These are phyloP conservation scores for Lepidium aucheri DNA, from an alignment of 345 rosid genomes.

Conservation along the genomic window DNA sequence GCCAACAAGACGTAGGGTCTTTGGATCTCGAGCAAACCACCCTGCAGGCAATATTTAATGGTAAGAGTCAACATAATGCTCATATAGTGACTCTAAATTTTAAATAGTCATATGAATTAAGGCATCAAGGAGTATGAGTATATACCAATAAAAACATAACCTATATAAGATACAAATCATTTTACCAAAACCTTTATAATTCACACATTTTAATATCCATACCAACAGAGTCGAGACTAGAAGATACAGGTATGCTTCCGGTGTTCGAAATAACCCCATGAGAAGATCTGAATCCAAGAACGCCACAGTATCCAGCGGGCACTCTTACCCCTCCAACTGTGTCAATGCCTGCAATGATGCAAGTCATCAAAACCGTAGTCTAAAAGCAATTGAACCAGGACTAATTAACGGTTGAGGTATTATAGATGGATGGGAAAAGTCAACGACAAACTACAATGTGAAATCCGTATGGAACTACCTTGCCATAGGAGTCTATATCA, in stretches of 20 bases:
- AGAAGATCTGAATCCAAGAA: constrained; percentile 80
- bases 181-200: background rate
- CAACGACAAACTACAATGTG: background rate
- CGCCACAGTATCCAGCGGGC: constrained; percentile 79
- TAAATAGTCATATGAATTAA: background rate
- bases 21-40: constrained; percentile 89
- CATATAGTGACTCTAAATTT: background rate
- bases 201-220: constrained; percentile 19
- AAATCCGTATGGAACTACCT: background rate
- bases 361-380: background rate
- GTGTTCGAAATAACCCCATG: constrained; percentile 54
- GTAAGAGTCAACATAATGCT: background rate
- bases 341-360: constrained; percentile 61
- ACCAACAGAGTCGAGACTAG: constrained; percentile 89
- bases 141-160: background rate
- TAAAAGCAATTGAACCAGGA: background rate
- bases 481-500: background rate
- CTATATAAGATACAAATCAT: background rate
- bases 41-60: constrained; percentile 43
- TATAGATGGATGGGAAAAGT: background rate
- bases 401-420: background rate
- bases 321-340: constrained; percentile 88
- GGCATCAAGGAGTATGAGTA: background rate
- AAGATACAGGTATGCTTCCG: constrained; percentile 58
- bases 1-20: constrained; percentile 66